These are phyloP conservation scores for Paxillus ammoniavirescens DNA, from an alignment of 768 basidiomycete genomes.

Conservation along the genomic window DNA sequence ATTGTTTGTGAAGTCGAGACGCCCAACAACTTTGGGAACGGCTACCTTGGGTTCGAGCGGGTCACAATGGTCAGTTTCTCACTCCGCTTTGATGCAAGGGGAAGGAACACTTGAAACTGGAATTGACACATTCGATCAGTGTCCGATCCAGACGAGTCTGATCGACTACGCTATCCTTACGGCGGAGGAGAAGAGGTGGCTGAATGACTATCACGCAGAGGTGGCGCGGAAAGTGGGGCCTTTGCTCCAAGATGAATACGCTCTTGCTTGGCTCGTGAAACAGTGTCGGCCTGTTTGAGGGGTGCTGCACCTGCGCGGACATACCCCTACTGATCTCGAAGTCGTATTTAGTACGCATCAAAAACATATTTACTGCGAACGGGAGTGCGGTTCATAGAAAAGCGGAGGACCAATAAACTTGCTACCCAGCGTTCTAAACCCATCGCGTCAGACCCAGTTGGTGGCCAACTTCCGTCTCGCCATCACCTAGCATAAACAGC, in stretches of 20 bases:
- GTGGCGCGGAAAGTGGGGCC: slow-evolving; percentile 71
- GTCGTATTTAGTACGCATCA: no score
- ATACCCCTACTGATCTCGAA: no score
- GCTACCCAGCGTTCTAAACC: no score
- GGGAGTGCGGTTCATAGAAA: no score
- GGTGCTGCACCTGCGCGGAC: no score
- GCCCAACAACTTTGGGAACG: slow-evolving; percentile 77
- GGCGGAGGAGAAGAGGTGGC: slow-evolving; percentile 72
- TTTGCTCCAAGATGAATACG: slow-evolving; percentile 29
- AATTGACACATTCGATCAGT: slow-evolving; percentile 32
- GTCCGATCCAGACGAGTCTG: slow-evolving; percentile 86
- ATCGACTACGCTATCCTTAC: slow-evolving; percentile 63
- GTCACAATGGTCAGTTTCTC: slow-evolving; percentile 74
- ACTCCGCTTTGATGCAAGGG: no score
- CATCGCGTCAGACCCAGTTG: no score
- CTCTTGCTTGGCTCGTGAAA: slow-evolving; percentile 23
- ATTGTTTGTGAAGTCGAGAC: slow-evolving; percentile 72
- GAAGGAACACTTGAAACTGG: neutral
- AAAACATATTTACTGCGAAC: no score
- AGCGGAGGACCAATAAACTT: no score
- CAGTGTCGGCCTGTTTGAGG: slow-evolving; percentile 9
- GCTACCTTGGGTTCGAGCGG: slow-evolving; percentile 81
- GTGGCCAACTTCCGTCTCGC: no score
- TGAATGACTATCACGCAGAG: slow-evolving; percentile 82
- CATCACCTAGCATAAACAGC: no score